These are phyloP conservation scores for Ochetophila trinervis DNA, from an alignment of 306 rosid genomes.

Conservation along the genomic window DNA sequence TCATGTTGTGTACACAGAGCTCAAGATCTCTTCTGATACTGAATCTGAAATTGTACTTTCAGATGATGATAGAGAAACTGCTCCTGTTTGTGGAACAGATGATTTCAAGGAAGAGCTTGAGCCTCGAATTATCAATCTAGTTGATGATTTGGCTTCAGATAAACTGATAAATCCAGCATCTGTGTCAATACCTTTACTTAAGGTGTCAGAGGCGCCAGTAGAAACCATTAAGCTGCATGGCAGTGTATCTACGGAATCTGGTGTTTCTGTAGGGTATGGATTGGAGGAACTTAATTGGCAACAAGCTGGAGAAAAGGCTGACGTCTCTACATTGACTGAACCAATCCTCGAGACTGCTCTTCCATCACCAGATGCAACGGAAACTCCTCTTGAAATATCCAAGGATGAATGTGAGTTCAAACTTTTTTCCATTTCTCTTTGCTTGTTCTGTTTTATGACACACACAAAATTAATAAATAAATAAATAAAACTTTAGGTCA, in stretches of 20 bases:
- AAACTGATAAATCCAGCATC: conserved; percentile 35
- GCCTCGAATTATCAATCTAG: conserved; percentile 30
- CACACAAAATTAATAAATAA: no score
- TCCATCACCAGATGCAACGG: conserved; percentile 35
- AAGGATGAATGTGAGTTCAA: conserved; percentile 57
- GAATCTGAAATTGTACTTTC: conserved; percentile 64
- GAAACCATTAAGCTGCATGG: conserved; percentile 29
- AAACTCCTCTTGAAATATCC: conserved; percentile 35
- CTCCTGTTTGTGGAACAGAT: conserved; percentile 20
- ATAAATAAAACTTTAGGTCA: no score
- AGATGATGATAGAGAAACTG: conserved; percentile 42
- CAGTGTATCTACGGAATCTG: conserved; percentile 32
- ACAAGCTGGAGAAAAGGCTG: conserved; percentile 33
- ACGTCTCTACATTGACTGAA: conserved; percentile 27
- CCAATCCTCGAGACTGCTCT: conserved; percentile 24
- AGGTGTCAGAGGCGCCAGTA: conserved; percentile 29
- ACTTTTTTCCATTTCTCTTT: conserved; percentile 6
- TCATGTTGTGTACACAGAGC: conserved; percentile 70
- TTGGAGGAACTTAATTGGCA: conserved; percentile 44
- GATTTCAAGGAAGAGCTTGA: conserved; percentile 36
- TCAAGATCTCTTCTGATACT: conserved; percentile 68
- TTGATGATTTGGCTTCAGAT: conserved; percentile 37
- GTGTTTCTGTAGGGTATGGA: conserved; percentile 33
- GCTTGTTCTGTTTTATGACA: not conserved
- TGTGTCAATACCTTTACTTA: conserved; percentile 28